Conservation (phyloP, 2,329 filamentous ascomycete species). For the Magnaporthiopsis incrustans region DNA sequence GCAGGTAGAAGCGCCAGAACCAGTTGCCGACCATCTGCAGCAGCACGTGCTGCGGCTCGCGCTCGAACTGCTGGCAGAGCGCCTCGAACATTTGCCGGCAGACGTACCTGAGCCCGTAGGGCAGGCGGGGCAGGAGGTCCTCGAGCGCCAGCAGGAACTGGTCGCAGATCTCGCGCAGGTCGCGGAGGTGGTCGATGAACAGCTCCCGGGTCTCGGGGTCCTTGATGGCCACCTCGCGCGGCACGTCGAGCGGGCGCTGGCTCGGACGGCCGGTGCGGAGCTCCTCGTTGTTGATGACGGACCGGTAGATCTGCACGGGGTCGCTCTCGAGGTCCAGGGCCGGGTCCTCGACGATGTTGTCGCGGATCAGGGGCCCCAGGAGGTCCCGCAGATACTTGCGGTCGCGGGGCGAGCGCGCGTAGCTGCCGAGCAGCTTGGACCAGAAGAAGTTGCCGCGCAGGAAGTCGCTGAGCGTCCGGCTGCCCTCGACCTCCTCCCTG, state of each 20-base stretch:
- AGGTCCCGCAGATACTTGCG: constrained; percentile 87
- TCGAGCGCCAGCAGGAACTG: constrained; percentile 79
- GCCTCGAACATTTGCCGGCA: constrained; percentile 78
- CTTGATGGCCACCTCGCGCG: constrained; percentile 88
- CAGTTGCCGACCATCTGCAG: constrained; percentile 82
- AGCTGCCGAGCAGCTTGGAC: constrained; percentile 77
- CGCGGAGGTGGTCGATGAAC: constrained; percentile 90
- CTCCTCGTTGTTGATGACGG: constrained; percentile 95
- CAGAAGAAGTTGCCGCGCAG: constrained; percentile 88
- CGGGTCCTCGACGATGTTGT: constrained; percentile 89
- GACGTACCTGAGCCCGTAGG: constrained; percentile 84
- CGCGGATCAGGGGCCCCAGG: constrained; percentile 74
- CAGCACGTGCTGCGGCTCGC: constrained; percentile 68
- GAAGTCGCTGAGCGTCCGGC: constrained; percentile 71
- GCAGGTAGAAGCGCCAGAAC: constrained; percentile 91
- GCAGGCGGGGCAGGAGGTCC: constrained; percentile 78
- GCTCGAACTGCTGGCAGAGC: constrained; percentile 67
- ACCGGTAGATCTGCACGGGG: constrained; percentile 93
- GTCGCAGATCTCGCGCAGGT: constrained; percentile 88
- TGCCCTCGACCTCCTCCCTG: constrained; percentile 74
- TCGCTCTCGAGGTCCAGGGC: constrained; percentile 91
- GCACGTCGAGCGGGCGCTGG: constrained; percentile 72
- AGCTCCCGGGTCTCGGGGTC: constrained; percentile 86
- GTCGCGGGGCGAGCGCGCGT: constrained; percentile 84
- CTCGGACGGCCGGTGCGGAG: constrained; percentile 83